These are phyloP conservation scores for Venturia nashicola DNA, from an alignment of 2,329 filamentous ascomycete species.

Conservation along the genomic window DNA sequence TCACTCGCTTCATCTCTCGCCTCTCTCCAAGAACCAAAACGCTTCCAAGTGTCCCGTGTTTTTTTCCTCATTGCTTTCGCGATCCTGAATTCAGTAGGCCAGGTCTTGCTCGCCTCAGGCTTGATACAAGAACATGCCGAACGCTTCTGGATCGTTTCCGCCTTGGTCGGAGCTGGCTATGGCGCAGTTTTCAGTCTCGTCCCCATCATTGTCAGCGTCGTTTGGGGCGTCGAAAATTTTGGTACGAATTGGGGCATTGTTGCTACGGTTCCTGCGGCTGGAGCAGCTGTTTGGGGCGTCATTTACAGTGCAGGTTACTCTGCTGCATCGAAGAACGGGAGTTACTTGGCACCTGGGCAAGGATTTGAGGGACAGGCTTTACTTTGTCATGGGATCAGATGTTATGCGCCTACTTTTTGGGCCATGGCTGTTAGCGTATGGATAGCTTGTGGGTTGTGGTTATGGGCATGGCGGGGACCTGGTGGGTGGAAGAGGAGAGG, in stretches of 20 bases:
- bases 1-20: slow-evolving; percentile 29
- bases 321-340: slow-evolving; percentile 41
- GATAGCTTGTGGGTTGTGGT: slow-evolving; percentile 59
- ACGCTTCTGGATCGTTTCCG: slow-evolving; percentile 76
- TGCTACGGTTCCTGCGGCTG: slow-evolving; percentile 78
- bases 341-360: slow-evolving; percentile 16
- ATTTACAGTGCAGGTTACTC: slow-evolving; percentile 80
- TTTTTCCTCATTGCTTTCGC: slow-evolving; percentile 67
- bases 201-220: slow-evolving; percentile 87
- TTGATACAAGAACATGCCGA: slow-evolving; percentile 59
- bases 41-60: slow-evolving; percentile 68
- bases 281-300: slow-evolving; percentile 79
- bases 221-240: slow-evolving; percentile 98
- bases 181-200: slow-evolving; percentile 82
- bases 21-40: slow-evolving; percentile 45
- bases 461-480: slow-evolving; percentile 70
- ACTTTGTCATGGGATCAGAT: slow-evolving; percentile 70
- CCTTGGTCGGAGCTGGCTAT: slow-evolving; percentile 79
- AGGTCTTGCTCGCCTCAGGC: slow-evolving; percentile 67
- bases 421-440: slow-evolving; percentile 71
- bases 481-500: slow-evolving; percentile 66
- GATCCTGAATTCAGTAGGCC: slow-evolving; percentile 57
- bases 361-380: slow-evolving; percentile 35
- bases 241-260: slow-evolving; percentile 97
- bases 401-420: slow-evolving; percentile 78